Evolutionary conservation across 164 flowering plant genomes (phyloP), one percentile per base, ranked within the genome.

Genomic region (Vitis rupestris): DNA sequence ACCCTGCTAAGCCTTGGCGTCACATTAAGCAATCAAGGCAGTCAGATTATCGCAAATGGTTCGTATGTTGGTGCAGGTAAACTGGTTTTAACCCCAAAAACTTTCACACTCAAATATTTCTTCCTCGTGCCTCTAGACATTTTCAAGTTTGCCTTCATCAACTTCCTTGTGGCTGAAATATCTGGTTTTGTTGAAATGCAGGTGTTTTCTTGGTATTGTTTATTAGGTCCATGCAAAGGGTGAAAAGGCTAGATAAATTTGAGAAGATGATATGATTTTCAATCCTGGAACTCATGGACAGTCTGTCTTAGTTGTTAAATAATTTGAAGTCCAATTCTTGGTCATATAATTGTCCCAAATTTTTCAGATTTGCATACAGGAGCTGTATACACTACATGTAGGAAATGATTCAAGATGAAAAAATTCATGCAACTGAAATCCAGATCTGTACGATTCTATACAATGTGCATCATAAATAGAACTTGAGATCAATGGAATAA

Each of bases 21-120:
- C 74, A 82, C 89, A 16, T 79, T 85, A 15, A 82, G 80, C 79
- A 76, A 27, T 68, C 97, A 92, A 83, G 95, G 94, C 57, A 88
- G 65, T 72, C 84, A 75, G 72, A 56, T 76, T 10, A 31, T 92
- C 44, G 92, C 95, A 74, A 90, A 86, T 74, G 91, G 90, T 63
- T 91, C 89, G 9, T 92, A 86, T 71, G n/a, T 90, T 63, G 97
- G 88, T 59, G 97, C 98, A 68, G 94, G 97, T 89, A 61, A 70
- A 65, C 14, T 10, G 2, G 0, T 23, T 61, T 37, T 49, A 51
- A 53, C 13, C 37, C 17, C 14, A 3, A 8, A 1, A 59, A 61
- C 7, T n/a, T 37, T 14, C 57, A 9, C 27, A 3, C 49, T 48
- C 11, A 27, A 14, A 44, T 47, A 63, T 5, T 4, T 29, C 17